phyloP scores from a whole-genome alignment of 169 alveolate species.

The Besnoitia besnoiti region DNA sequence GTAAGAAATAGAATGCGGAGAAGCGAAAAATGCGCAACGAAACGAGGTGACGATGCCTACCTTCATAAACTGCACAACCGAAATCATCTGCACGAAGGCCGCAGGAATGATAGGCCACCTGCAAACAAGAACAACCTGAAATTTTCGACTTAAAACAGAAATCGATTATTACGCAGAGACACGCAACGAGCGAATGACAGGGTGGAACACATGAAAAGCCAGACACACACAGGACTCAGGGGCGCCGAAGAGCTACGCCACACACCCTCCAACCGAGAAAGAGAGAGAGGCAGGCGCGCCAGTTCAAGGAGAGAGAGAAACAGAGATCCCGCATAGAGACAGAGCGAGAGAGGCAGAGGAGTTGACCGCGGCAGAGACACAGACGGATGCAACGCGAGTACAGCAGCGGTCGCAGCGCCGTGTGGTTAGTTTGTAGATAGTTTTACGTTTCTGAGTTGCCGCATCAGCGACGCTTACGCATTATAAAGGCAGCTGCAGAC shows the following conservation, averaged over 20 bases:
- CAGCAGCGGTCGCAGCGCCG: too few relatives aligned
- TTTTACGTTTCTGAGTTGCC: not conserved
- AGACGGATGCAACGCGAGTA: not conserved
- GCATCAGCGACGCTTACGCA: slow-evolving; percentile 17
- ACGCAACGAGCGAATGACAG: too few relatives aligned
- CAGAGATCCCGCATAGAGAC: not conserved
- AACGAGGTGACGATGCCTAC: not conserved
- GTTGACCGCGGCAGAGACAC: not conserved
- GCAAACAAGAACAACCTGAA: too few relatives aligned
- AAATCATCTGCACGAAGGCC: slow-evolving; percentile 61
- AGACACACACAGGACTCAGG: too few relatives aligned
- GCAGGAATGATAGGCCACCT: slow-evolving; percentile 74
- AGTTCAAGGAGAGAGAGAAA: not conserved
- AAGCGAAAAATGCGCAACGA: not conserved
- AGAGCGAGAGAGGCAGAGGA: not conserved
- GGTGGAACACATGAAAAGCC: too few relatives aligned
- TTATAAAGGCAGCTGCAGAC: slow-evolving; percentile 53
- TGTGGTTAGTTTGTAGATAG: not conserved
- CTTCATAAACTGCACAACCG: slow-evolving; percentile 70
- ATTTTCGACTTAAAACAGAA: too few relatives aligned
- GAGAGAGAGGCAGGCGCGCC: not conserved
- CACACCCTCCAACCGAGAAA: not conserved
- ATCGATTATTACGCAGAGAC: too few relatives aligned
- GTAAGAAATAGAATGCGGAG: not conserved
- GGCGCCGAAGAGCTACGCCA: too few relatives aligned